phyloP scores from a whole-genome alignment of 352 stramenopile species.

The Plasmopara viticola region DNA sequence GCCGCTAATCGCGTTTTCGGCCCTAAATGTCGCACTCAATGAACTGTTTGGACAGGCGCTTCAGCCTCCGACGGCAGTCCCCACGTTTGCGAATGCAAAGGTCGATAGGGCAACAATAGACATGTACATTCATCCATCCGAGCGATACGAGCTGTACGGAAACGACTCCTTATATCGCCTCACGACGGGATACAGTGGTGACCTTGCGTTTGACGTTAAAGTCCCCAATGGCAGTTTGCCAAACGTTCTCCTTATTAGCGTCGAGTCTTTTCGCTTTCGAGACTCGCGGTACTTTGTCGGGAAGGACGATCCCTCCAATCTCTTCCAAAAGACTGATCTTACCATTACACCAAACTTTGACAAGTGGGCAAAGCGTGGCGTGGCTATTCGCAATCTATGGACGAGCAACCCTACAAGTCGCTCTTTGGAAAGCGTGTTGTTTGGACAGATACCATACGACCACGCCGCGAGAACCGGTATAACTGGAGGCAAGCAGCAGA shows the following conservation, averaged over 20 bases:
- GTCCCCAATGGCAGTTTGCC: conserved; percentile 21
- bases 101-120: conserved; percentile 8
- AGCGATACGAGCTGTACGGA: conserved; percentile 16
- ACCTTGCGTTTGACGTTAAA: conserved; percentile 18
- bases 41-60: conserved; percentile 12
- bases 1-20: conserved; percentile 13
- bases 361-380: conserved; percentile 38
- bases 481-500: conserved; percentile 17
- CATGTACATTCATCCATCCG: conserved; percentile 17
- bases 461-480: conserved; percentile 29
- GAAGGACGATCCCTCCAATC: conserved; percentile 27
- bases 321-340: conserved; percentile 21
- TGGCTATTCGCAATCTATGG: conserved; percentile 58
- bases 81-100: conserved; percentile 7
- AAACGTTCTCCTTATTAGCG: conserved; percentile 42
- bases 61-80: conserved; percentile 4
- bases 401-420: conserved; percentile 50
- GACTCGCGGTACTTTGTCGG: conserved; percentile 49
- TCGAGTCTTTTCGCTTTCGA: conserved; percentile 52
- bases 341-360: conserved; percentile 53
- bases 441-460: conserved; percentile 43
- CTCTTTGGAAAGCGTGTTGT: conserved; percentile 47
- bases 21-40: conserved; percentile 19
- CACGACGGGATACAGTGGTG: conserved; percentile 15
- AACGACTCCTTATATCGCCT: conserved; percentile 20